Evolutionary conservation across 371 early-diverging fungal species (phyloP), one percentile per base, ranked within the genome.

Genomic region (Mortierella sp.): DNA sequence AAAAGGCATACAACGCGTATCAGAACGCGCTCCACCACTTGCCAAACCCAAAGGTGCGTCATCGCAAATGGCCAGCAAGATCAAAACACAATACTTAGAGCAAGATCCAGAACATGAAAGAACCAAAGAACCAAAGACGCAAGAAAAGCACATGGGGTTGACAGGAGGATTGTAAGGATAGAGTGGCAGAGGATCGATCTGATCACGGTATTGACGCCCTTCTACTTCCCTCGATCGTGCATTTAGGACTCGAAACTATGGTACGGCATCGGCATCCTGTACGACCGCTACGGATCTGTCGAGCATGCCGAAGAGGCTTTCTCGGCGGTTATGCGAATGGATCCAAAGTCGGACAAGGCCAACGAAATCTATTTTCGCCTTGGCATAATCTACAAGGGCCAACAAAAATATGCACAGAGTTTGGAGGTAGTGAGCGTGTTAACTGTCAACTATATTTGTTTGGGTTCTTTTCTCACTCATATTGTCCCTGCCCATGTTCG

Each of bases 301-400:
- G 98, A 98, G 51, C 94, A 97, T 76, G 99, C 99, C 6, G 98
- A 98, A 81, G 97, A 97, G 70, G 99, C 99, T 0, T 98, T 98
- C 69, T 85, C 93, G 0, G 93, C 96, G 6, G 99, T 92, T 15
- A 88, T 94, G 85, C 82, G 87, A 47, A 92, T 94, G 91, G 94
- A 94, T 52, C 91, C 93, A 14, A 87, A 92, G 50, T 97, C 94
- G 78, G 96, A 97, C 68, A 97, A 97, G 81, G 94, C 95, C 24
- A 95, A 93, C 71, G 99, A 99, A 72, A 95, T 99, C 21, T 97
- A 97, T 73, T 99, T 98, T 76, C 85, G 99, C 30, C 83, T 99
- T 21, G 99, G 99, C 12, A 96, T 98, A 67, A 96, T 99, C 46
- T 96, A 98, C 86, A 98, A 97, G 80, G 94, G 95, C 64, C 97